Evolutionary conservation across 2,329 filamentous ascomycete species (phyloP).

Genomic region (Beauveria scarabaeidicola): DNA sequence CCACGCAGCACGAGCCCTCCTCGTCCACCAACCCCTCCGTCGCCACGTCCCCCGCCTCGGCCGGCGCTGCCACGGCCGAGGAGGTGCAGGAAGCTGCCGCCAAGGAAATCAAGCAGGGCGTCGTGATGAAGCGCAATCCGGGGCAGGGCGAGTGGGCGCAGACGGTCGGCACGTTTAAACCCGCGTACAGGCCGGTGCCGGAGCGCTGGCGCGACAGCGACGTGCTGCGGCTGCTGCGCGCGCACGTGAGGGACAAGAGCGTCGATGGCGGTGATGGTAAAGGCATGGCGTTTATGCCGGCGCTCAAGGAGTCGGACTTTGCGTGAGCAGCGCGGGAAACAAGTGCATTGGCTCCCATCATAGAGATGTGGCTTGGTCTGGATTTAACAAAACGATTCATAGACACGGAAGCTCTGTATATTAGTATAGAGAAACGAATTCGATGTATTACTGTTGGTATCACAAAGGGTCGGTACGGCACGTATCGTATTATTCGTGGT

Average conservation of each 20-base stretch:
- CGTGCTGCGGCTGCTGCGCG: slow-evolving; percentile 65
- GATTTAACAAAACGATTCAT: neutral
- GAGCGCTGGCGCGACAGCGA: slow-evolving; percentile 75
- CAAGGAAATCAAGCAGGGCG: slow-evolving; percentile 14
- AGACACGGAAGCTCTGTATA: neutral
- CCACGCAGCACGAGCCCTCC: slow-evolving; percentile 64
- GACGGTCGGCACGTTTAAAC: slow-evolving; percentile 89
- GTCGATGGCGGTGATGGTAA: slow-evolving; percentile 29
- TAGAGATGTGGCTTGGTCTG: neutral
- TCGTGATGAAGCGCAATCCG: slow-evolving; percentile 25
- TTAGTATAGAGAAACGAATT: neutral
- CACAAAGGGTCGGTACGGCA: too few relatives aligned
- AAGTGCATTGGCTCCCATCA: neutral
- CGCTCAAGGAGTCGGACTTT: slow-evolving; percentile 23
- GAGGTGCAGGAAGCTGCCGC: slow-evolving; percentile 15
- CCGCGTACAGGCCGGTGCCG: slow-evolving; percentile 86
- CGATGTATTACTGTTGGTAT: neutral
- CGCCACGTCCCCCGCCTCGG: slow-evolving; percentile 19
- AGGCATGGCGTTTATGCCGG: slow-evolving; percentile 52
- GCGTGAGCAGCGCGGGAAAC: neutral
- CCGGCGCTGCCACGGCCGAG: slow-evolving; percentile 16
- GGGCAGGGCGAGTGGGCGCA: slow-evolving; percentile 82
- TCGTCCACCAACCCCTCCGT: slow-evolving; percentile 32
- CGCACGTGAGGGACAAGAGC: slow-evolving; percentile 64
- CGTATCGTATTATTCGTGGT: too few relatives aligned